Evolutionary conservation across 75 land plant genomes (phyloP), one percentile per base, ranked within the genome.

Genomic region (Isoetes taiwanensis): DNA sequence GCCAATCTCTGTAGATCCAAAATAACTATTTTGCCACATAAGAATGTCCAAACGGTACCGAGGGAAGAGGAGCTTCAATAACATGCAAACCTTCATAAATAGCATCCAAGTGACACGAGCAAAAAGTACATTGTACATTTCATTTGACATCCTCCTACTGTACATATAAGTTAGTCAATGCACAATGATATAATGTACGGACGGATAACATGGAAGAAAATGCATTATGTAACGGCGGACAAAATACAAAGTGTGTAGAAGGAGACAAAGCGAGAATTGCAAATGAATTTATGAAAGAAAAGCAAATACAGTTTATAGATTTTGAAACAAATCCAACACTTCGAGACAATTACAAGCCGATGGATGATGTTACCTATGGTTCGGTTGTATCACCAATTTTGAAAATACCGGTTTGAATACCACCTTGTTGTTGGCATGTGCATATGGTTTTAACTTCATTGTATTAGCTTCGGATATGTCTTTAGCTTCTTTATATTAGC

Each of bases 101-200:
- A 6, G 21, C 50, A n/a, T 46, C 50, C 5, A 23, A 19, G 5
- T 16, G 21, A 8, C 50, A 23, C 16, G 50, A n/a, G n/a, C n/a
- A n/a, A n/a, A 19, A 46, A 46, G 50, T 19, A 46, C 50, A 23
- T 46, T 46, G 50, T 46, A 46, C 50, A 46, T 46, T n/a, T 46
- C 50, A 23, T 46, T 46, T 5, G 50, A 46, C 50, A 46, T 46
- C 4, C 50, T 23, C 4, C 50, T 23, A n/a, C 50, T 46, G 50
- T 9, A 37, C 9, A 14, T 9, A 14, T 14, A 9, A 9, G 38
- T 37, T 14, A 37, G 38, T 37, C 11, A 37, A 46, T 46, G 16
- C 6, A 46, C 16, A 46, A 5, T 8, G 5, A 46, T 5, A 46
- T 19, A 19, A 14, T 14, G 14, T 14, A 9, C 9, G 39, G 9